These are phyloP conservation scores for Colletotrichum sidae DNA, from an alignment of 2,329 filamentous ascomycete species.

Conservation along the genomic window DNA sequence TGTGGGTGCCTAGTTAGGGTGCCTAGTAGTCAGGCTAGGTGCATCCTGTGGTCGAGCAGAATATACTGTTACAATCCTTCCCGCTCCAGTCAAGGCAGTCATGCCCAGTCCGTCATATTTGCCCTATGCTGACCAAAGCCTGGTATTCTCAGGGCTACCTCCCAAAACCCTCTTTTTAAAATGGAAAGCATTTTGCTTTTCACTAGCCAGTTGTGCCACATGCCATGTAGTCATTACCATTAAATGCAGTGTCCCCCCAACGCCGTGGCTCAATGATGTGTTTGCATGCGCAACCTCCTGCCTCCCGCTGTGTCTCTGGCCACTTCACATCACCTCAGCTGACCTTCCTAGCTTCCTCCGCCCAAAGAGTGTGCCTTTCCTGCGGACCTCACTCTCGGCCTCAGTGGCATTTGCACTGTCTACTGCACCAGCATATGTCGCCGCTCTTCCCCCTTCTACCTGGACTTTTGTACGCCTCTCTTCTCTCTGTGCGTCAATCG, in stretches of 20 bases:
- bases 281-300: slow-evolving; percentile 11
- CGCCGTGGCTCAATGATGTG: slow-evolving; percentile 36
- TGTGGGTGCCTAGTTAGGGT: slow-evolving; percentile 10
- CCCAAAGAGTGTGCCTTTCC: slow-evolving; percentile 61
- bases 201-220: slow-evolving; percentile 28
- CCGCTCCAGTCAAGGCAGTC: slow-evolving; percentile 20
- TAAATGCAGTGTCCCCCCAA: slow-evolving; percentile 35
- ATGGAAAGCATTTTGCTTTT: slow-evolving; percentile 17
- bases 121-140: slow-evolving; percentile 17
- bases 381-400: slow-evolving; percentile 46
- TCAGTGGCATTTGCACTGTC: slow-evolving; percentile 48
- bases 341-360: slow-evolving; percentile 49
- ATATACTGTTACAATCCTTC: not conserved
- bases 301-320: not conserved
- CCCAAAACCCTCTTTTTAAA: slow-evolving; percentile 11
- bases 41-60: not conserved
- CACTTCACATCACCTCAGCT: slow-evolving; percentile 29
- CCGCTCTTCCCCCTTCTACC: slow-evolving; percentile 49
- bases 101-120: not conserved
- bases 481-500: slow-evolving; percentile 80
- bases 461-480: slow-evolving; percentile 71
- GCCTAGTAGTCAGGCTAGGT: slow-evolving; percentile 13
- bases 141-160: slow-evolving; percentile 20
- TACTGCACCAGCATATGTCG: slow-evolving; percentile 40
- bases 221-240: slow-evolving; percentile 40